These are phyloP conservation scores for Paxillus rubicundulus DNA, from an alignment of 768 basidiomycete genomes.

Conservation along the genomic window DNA sequence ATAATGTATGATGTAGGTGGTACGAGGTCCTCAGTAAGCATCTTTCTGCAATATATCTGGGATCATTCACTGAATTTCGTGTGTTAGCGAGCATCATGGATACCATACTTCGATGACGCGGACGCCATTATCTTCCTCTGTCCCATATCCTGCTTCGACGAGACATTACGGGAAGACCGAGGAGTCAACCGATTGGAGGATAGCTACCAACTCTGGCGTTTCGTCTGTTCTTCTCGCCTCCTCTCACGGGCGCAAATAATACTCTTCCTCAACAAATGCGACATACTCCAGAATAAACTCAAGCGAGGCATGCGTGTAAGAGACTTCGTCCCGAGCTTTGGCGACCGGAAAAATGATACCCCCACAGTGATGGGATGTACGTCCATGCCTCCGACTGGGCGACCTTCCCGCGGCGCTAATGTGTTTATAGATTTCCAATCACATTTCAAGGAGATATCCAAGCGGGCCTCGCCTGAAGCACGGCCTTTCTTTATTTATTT, in stretches of 20 bases:
- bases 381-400: constrained; percentile 27
- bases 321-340: constrained; percentile 71
- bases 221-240: constrained; percentile 67
- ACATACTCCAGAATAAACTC: constrained; percentile 71
- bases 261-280: constrained; percentile 66
- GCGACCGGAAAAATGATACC: constrained; percentile 69
- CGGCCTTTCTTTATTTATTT: constrained; percentile 71
- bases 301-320: constrained; percentile 62
- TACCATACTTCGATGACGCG: constrained; percentile 78
- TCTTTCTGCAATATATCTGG: neutral
- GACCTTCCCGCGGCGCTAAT: neutral
- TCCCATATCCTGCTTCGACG: constrained; percentile 78
- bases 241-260: constrained; percentile 54
- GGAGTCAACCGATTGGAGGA: constrained; percentile 74
- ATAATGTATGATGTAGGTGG: constrained; percentile 81
- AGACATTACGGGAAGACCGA: constrained; percentile 68
- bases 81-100: constrained; percentile 68
- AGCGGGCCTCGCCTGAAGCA: constrained; percentile 57
- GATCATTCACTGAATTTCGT: constrained; percentile 7
- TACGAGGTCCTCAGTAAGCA: constrained; percentile 58
- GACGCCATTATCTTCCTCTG: constrained; percentile 81
- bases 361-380: constrained; percentile 68
- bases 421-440: constrained; percentile 63
- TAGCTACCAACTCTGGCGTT: constrained; percentile 71
- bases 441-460: constrained; percentile 75